Percentiles rank a stretch among this genome's conserved stretches.
Conservation (phyloP, 805 yeast species). For the Candida glaebosa region DNA sequence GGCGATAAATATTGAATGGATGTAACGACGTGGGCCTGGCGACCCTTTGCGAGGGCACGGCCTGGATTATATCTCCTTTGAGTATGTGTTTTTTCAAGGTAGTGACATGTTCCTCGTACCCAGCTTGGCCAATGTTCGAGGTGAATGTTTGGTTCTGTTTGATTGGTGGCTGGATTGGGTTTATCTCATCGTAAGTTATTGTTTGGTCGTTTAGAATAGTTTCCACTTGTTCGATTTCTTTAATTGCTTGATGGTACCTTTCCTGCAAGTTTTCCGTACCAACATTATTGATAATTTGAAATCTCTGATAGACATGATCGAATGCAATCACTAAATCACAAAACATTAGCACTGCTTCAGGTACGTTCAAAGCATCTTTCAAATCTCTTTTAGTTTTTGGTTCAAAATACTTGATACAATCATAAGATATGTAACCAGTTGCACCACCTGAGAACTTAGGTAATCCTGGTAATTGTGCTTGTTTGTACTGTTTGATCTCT, state of each 20-base stretch:
- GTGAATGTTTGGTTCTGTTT: conserved; percentile 63
- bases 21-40: conserved; percentile 93
- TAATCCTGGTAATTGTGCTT: conserved; percentile 77
- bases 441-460: conserved; percentile 94
- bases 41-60: conserved; percentile 96
- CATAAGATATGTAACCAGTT: conserved; percentile 92
- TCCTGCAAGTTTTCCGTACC: conserved; percentile 33
- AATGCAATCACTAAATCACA: conserved; percentile 87
- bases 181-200: conserved; percentile 41
- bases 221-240: conserved; percentile 42
- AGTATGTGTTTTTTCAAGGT: conserved; percentile 75
- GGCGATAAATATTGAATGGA: conserved; percentile 95
- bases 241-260: conserved; percentile 8
- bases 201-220: conserved; percentile 42
- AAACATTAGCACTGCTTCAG: conserved; percentile 90
- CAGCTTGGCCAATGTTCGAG: conserved; percentile 91
- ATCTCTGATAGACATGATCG: conserved; percentile 91
- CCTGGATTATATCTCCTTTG: conserved; percentile 94
- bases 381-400: conserved; percentile 78
- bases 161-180: conserved; percentile 76
- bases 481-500: conserved; percentile 62
- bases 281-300: conserved; percentile 84
- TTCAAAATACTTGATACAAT: conserved; percentile 94
- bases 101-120: conserved; percentile 81
- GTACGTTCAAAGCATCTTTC: conserved; percentile 77